These are phyloP conservation scores for Paracoccidioides lutzii DNA, from an alignment of 2,329 filamentous ascomycete species.

Conservation along the genomic window DNA sequence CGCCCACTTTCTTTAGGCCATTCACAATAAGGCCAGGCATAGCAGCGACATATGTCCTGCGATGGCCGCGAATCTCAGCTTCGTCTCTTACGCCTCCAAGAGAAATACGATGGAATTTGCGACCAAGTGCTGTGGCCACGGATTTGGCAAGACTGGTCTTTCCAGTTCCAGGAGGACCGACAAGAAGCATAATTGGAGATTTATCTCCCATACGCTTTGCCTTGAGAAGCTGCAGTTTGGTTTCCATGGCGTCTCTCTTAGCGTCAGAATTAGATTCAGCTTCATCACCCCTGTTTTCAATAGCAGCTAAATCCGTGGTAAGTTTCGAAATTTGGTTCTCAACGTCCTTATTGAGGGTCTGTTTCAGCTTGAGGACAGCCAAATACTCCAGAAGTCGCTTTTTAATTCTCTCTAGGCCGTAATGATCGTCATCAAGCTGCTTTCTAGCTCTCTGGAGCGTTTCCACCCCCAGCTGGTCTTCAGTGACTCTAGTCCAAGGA, in stretches of 20 bases:
- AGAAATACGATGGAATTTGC: slow-evolving; percentile 95
- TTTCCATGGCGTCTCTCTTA: slow-evolving; percentile 35
- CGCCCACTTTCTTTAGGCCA: slow-evolving; percentile 86
- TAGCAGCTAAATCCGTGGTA: slow-evolving; percentile 32
- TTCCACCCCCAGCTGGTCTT: slow-evolving; percentile 71
- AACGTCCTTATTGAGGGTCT: slow-evolving; percentile 71
- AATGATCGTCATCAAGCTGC: slow-evolving; percentile 92
- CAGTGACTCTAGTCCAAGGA: slow-evolving; percentile 74
- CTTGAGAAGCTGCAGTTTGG: slow-evolving; percentile 63
- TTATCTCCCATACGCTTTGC: slow-evolving; percentile 83
- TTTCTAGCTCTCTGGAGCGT: slow-evolving; percentile 69
- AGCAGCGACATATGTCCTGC: slow-evolving; percentile 93
- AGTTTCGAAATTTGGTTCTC: slow-evolving; percentile 57
- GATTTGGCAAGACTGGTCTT: slow-evolving; percentile 94
- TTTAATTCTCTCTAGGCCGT: slow-evolving; percentile 93
- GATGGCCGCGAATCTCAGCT: slow-evolving; percentile 89
- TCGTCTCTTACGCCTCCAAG: slow-evolving; percentile 92
- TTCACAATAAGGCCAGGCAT: slow-evolving; percentile 95
- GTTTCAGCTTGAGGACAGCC: slow-evolving; percentile 90
- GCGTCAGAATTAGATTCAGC: slow-evolving; percentile 38
- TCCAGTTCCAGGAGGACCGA: slow-evolving; percentile 85
- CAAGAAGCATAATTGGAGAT: slow-evolving; percentile 85
- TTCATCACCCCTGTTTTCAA: slow-evolving; percentile 46
- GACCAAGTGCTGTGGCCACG: slow-evolving; percentile 76
- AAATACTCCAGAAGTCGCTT: slow-evolving; percentile 90